A percentile compares a stretch with the other conserved stretches of the same genome.
Conservation (phyloP, 768 basidiomycete genomes). For the Phlebiopsis gigantea region DNA sequence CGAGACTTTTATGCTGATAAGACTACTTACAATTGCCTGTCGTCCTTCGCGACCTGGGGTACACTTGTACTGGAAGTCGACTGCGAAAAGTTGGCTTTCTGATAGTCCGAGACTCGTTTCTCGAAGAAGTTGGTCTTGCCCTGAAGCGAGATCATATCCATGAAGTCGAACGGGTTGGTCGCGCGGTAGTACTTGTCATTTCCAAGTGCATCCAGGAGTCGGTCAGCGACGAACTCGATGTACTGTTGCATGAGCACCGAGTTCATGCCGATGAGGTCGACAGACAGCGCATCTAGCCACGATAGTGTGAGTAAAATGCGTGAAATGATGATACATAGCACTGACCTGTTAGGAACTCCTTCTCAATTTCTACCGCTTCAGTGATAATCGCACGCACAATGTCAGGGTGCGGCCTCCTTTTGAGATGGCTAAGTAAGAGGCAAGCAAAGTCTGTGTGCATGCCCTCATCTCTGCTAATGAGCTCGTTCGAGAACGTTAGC, state of each 20-base stretch:
- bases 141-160: constrained; percentile 93
- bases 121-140: constrained; percentile 98
- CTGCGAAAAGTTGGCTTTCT: constrained; percentile 55
- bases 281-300: constrained; percentile 82
- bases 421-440: constrained; percentile 79
- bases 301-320: neutral
- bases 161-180: constrained; percentile 87
- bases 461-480: constrained; percentile 93
- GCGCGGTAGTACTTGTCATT: constrained; percentile 73
- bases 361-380: constrained; percentile 83
- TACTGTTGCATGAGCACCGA: constrained; percentile 83
- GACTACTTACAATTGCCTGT: constrained; percentile 34
- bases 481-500: constrained; percentile 92
- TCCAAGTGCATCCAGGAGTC: constrained; percentile 78
- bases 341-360: constrained; percentile 77
- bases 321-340: neutral
- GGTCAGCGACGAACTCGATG: constrained; percentile 89
- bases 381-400: constrained; percentile 65
- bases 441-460: constrained; percentile 97
- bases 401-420: constrained; percentile 75
- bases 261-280: constrained; percentile 90
- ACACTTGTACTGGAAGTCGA: constrained; percentile 1
- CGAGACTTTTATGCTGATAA: neutral
- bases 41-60: constrained; percentile 10
- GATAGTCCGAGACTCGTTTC: constrained; percentile 86